A percentile compares a stretch with the other conserved stretches of the same genome.
These are phyloP conservation scores for Plasmodium sp. DNA, from an alignment of 169 alveolate species.

Conservation along the genomic window DNA sequence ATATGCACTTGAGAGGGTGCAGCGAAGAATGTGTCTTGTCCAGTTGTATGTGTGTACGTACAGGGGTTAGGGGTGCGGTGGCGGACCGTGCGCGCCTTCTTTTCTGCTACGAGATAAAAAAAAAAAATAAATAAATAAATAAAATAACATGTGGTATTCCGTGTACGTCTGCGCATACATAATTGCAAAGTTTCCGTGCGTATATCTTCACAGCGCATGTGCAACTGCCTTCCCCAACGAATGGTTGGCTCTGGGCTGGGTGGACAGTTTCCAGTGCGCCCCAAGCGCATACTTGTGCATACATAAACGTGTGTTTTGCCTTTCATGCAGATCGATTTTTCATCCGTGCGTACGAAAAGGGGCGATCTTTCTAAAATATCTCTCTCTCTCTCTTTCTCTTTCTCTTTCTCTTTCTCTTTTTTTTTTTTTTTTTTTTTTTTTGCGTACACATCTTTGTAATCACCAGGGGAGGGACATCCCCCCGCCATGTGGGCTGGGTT, in stretches of 20 bases:
- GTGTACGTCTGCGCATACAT: neutral
- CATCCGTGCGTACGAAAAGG: neutral
- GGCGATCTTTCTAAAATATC: neutral
- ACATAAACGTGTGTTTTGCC: neutral
- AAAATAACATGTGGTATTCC: neutral
- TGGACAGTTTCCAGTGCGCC: neutral
- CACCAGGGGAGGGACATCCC: neutral
- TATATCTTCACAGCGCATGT: neutral
- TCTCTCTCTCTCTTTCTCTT: neutral
- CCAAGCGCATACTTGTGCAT: neutral
- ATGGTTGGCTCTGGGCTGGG: neutral
- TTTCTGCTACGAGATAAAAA: neutral
- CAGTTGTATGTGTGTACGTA: neutral
- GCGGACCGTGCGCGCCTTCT: neutral
- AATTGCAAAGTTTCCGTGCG: neutral
- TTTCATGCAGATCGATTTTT: neutral
- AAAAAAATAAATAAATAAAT: neutral
- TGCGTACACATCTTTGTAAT: neutral
- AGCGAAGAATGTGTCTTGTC: neutral
- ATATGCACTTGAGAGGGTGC: neutral
- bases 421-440: neutral
- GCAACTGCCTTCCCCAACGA: neutral
- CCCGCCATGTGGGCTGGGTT: neutral
- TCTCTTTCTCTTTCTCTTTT: neutral
- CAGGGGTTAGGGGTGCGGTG: neutral